Conservation (phyloP, 345 rosid genomes). For the Hypericum perforatum region DNA sequence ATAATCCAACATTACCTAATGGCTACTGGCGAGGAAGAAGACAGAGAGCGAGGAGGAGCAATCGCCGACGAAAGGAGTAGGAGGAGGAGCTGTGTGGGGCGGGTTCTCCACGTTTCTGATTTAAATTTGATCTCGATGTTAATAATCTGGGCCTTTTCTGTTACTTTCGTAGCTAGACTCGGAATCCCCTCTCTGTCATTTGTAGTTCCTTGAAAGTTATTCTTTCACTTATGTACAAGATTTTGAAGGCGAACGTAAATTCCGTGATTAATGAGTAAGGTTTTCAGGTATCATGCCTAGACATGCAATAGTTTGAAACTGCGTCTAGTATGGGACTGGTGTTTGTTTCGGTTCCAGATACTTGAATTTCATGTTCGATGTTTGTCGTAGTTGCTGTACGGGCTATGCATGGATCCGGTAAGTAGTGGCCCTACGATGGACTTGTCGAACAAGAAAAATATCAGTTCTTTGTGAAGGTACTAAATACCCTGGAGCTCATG, state of each 20-base stretch:
- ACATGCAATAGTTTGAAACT: constrained; percentile 6
- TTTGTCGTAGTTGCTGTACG: constrained; percentile 70
- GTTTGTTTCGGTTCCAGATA: not conserved
- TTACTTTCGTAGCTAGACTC: constrained; percentile 5
- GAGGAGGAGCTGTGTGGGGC: too few species aligned
- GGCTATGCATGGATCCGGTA: constrained; percentile 74
- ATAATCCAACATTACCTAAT: too few species aligned
- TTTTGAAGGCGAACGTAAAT: constrained; percentile 66
- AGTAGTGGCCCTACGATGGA: constrained; percentile 81
- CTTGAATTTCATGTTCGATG: constrained; percentile 8
- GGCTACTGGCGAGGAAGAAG: too few species aligned
- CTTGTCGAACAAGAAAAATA: constrained; percentile 69
- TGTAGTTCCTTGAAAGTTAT: constrained; percentile 88
- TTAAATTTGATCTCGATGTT: too few species aligned
- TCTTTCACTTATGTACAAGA: constrained; percentile 74
- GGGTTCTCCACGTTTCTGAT: too few species aligned
- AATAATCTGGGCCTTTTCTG: constrained; percentile 1
- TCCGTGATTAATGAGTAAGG: constrained; percentile 77
- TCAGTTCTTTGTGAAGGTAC: constrained; percentile 74
- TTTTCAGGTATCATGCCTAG: constrained; percentile 52
- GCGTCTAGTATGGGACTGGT: not conserved
- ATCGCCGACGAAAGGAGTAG: too few species aligned
- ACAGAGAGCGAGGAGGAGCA: too few species aligned
- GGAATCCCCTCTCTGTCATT: constrained; percentile 13
- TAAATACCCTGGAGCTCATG: constrained; percentile 1